Evolutionary conservation across 441 rosid genomes (phyloP).

Genomic region (Populus hybrid): DNA sequence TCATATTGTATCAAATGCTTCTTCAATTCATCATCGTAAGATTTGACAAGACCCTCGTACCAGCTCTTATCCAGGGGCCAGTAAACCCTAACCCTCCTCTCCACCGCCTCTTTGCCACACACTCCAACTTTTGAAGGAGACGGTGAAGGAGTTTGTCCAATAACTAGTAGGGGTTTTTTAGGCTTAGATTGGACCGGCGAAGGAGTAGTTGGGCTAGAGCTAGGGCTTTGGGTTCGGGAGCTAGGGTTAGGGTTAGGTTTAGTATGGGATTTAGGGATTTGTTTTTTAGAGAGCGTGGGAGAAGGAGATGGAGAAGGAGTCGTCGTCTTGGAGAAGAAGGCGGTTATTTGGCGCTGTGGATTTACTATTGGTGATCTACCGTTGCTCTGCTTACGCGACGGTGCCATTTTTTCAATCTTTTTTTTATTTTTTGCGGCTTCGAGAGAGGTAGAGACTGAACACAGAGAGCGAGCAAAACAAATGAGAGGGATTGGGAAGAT

Average conservation of each 20-base stretch:
- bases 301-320: conserved; percentile 40
- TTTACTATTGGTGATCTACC: conserved; percentile 84
- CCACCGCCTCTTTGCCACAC: conserved; percentile 62
- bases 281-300: conserved; percentile 28
- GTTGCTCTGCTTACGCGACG: conserved; percentile 62
- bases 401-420: conserved; percentile 43
- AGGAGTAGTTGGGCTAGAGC: conserved; percentile 61
- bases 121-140: conserved; percentile 28
- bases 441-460: neutral
- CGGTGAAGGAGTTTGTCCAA: conserved; percentile 48
- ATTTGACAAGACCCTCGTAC: conserved; percentile 61
- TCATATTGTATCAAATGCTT: conserved; percentile 79
- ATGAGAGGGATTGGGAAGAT: neutral
- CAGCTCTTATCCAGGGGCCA: conserved; percentile 95
- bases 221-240: conserved; percentile 33
- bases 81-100: conserved; percentile 67
- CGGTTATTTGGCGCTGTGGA: conserved; percentile 73
- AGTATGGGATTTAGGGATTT: conserved; percentile 29
- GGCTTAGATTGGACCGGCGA: conserved; percentile 58
- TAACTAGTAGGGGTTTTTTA: conserved; percentile 61
- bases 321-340: conserved; percentile 55
- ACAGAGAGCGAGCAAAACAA: neutral
- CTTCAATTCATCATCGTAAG: conserved; percentile 37
- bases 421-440: neutral
- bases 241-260: conserved; percentile 28